These are phyloP conservation scores for Fraxinus quadrangulata DNA, from an alignment of 257 asterid species.

Conservation along the genomic window DNA sequence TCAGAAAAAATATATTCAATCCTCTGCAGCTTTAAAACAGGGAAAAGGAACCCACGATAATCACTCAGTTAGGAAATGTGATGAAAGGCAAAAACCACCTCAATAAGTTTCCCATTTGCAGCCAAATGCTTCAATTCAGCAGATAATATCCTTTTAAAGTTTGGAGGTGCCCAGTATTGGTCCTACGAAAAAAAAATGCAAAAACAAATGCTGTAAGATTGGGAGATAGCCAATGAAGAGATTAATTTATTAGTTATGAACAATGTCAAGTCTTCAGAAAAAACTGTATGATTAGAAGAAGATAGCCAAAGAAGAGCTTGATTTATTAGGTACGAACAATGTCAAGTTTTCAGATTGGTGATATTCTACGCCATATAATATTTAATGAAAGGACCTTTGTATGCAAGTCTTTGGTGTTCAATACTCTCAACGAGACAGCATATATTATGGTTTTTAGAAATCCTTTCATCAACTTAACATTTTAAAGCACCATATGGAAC, in stretches of 20 bases:
- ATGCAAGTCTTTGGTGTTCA: constrained; percentile 14
- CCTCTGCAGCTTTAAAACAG: neutral
- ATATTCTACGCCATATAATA: no score
- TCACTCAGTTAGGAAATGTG: neutral
- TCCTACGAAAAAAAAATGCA: constrained; percentile 47
- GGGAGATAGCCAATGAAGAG: constrained; percentile 19
- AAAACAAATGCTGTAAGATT: constrained; percentile 13
- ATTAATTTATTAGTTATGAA: constrained; percentile 7
- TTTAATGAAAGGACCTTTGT: neutral
- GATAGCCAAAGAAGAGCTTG: no score
- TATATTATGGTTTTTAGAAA: neutral
- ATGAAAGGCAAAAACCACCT: constrained; percentile 46
- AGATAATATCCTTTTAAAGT: constrained; percentile 86
- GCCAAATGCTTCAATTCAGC: constrained; percentile 79
- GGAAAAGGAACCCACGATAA: neutral
- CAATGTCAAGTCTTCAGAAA: neutral
- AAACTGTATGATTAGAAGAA: no score
- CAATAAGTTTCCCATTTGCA: constrained; percentile 75
- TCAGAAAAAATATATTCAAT: neutral
- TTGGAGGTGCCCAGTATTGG: constrained; percentile 92
- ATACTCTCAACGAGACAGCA: constrained; percentile 18
- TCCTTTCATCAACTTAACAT: constrained; percentile 15
- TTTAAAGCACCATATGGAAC: constrained; percentile 4
- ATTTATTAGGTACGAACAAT: no score
- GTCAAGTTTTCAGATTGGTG: no score